These are phyloP conservation scores for Cyclotella baltica DNA, from an alignment of 108 stramenopile genomes.

Conservation along the genomic window DNA sequence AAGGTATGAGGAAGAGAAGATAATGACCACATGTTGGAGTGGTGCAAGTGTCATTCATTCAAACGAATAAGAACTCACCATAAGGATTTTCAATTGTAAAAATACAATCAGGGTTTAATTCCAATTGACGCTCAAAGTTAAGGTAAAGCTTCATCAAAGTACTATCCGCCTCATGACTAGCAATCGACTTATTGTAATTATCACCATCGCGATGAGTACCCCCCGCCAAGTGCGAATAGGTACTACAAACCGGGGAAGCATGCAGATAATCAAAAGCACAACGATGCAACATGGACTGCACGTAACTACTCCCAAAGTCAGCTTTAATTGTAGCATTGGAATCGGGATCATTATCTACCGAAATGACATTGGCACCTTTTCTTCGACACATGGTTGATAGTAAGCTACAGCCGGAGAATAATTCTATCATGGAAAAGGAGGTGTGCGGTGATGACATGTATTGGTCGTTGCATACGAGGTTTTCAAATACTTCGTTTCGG, in stretches of 20 bases:
- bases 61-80: conserved; percentile 7
- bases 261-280: conserved; percentile 45
- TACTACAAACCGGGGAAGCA: conserved; percentile 54
- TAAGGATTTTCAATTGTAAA: conserved; percentile 39
- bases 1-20: not conserved
- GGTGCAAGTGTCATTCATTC: not conserved
- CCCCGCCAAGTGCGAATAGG: conserved; percentile 40
- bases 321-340: conserved; percentile 45
- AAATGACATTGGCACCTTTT: conserved; percentile 33
- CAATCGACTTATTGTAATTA: conserved; percentile 28
- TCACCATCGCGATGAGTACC: conserved; percentile 39
- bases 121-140: conserved; percentile 5
- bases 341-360: conserved; percentile 33
- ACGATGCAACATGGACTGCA: conserved; percentile 16
- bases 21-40: too few relatives aligned
- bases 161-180: conserved; percentile 25
- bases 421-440: conserved; percentile 10
- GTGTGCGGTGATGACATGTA: not conserved
- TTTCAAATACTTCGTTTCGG: conserved; percentile 26
- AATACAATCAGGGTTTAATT: conserved; percentile 19
- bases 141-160: conserved; percentile 17
- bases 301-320: conserved; percentile 24
- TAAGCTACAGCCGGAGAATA: conserved; percentile 47
- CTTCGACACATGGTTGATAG: conserved; percentile 31
- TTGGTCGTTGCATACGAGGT: conserved; percentile 19